Evolutionary conservation across 208 protist genomes (phyloP).

Genomic region (Phytomonas sp.): DNA sequence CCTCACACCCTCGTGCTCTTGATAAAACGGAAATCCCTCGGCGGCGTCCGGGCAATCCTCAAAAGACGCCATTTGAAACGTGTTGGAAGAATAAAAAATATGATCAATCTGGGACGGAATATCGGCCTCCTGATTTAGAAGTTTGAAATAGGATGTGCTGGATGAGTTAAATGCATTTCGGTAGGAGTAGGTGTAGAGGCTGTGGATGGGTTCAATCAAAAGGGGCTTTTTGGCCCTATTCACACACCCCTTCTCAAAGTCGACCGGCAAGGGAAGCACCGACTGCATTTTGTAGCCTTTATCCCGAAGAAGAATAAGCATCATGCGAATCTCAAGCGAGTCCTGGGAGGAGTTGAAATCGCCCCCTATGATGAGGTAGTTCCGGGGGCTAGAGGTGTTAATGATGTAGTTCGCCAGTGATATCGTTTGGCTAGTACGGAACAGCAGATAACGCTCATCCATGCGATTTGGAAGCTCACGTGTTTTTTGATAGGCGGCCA

Average conservation of each 20-base stretch:
- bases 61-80: slow-evolving; percentile 47
- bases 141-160: slow-evolving; percentile 68
- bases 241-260: neutral
- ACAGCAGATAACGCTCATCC: slow-evolving; percentile 71
- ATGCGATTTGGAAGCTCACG: slow-evolving; percentile 43
- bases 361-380: slow-evolving; percentile 71
- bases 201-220: slow-evolving; percentile 16
- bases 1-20: slow-evolving; percentile 14
- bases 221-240: neutral
- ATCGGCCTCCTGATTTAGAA: slow-evolving; percentile 62
- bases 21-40: slow-evolving; percentile 18
- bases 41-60: slow-evolving; percentile 66
- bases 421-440: slow-evolving; percentile 72
- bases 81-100: slow-evolving; percentile 52
- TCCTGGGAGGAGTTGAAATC: slow-evolving; percentile 80
- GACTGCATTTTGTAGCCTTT: slow-evolving; percentile 59
- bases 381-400: slow-evolving; percentile 54
- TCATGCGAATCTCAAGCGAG: slow-evolving; percentile 73
- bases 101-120: slow-evolving; percentile 82
- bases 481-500: slow-evolving; percentile 71
- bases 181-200: slow-evolving; percentile 64
- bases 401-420: slow-evolving; percentile 68
- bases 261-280: slow-evolving; percentile 40
- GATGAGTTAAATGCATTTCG: slow-evolving; percentile 71
- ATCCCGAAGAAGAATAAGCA: slow-evolving; percentile 63